Percentiles rank a stretch among this genome's conserved stretches.
These are phyloP conservation scores for Lactarius psammicola DNA, from an alignment of 768 basidiomycete species.

Conservation along the genomic window DNA sequence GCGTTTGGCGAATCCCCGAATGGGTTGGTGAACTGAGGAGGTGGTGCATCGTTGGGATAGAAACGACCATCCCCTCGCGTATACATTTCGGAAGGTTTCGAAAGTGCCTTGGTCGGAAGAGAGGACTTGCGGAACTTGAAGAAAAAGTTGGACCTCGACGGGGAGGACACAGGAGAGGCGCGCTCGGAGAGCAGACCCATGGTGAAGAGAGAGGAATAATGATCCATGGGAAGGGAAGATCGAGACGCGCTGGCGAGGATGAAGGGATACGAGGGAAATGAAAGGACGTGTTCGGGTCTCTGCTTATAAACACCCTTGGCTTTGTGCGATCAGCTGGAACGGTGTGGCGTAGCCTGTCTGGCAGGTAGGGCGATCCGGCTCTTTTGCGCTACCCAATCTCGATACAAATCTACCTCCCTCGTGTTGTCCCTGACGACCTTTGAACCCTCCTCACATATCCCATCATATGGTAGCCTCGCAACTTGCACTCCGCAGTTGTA, in stretches of 20 bases:
- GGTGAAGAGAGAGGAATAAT: constrained; percentile 28
- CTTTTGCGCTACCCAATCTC: neutral
- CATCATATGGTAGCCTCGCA: neutral
- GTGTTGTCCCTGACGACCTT: constrained; percentile 2
- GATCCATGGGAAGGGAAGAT: constrained; percentile 16
- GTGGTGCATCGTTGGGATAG: neutral
- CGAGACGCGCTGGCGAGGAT: too few species aligned
- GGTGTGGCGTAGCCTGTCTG: neutral
- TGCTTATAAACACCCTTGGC: neutral
- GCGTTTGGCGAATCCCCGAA: constrained; percentile 13
- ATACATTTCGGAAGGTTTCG: neutral
- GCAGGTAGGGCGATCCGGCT: neutral
- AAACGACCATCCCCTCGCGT: neutral
- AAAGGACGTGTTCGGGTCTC: neutral
- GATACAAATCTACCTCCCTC: neutral
- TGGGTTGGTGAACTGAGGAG: constrained; percentile 24
- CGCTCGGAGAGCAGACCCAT: constrained; percentile 27
- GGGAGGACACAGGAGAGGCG: constrained; percentile 18
- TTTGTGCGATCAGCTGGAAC: too few species aligned
- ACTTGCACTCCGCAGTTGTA: too few species aligned
- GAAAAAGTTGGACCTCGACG: constrained; percentile 11
- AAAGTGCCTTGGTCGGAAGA: constrained; percentile 17
- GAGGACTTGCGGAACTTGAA: constrained; percentile 28
- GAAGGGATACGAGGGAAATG: neutral
- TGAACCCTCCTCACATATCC: too few species aligned